Conservation (phyloP, 306 rosid genomes). For the Pyrus pyrifolia region DNA sequence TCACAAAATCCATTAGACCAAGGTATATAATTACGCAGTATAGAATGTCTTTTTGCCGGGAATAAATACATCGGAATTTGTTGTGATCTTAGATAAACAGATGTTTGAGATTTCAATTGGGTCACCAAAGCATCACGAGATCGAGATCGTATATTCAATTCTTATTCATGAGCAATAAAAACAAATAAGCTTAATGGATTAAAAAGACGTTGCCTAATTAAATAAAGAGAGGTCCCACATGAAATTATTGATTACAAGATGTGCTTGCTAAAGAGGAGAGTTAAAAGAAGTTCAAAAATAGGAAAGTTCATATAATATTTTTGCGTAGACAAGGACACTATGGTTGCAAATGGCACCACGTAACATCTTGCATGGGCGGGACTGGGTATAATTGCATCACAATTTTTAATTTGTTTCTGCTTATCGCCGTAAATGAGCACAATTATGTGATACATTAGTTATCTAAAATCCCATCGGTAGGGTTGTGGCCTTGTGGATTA, state of each 20-base stretch:
- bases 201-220: constrained; percentile 21
- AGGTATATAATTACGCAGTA: not conserved
- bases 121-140: constrained; percentile 27
- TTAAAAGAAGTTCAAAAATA: constrained; percentile 1
- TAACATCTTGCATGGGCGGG: constrained; percentile 4
- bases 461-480: not conserved
- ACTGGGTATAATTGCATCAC: not conserved
- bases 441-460: not conserved
- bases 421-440: not conserved
- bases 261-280: not conserved
- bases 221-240: constrained; percentile 17
- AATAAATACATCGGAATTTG: not conserved
- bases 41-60: not conserved
- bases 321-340: constrained; percentile 22
- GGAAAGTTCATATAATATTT: not conserved
- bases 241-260: constrained; percentile 26
- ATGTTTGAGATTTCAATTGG: not conserved
- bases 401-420: not conserved
- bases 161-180: constrained; percentile 11
- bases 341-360: constrained; percentile 20
- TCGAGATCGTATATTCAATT: constrained; percentile 24
- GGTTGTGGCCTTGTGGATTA: not conserved
- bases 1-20: not conserved
- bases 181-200: constrained; percentile 6
- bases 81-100: not conserved